Percentiles rank a stretch among this genome's conserved stretches.
Conservation (phyloP, 495 filamentous ascomycete genomes). For the Trichoderma gamsii region DNA sequence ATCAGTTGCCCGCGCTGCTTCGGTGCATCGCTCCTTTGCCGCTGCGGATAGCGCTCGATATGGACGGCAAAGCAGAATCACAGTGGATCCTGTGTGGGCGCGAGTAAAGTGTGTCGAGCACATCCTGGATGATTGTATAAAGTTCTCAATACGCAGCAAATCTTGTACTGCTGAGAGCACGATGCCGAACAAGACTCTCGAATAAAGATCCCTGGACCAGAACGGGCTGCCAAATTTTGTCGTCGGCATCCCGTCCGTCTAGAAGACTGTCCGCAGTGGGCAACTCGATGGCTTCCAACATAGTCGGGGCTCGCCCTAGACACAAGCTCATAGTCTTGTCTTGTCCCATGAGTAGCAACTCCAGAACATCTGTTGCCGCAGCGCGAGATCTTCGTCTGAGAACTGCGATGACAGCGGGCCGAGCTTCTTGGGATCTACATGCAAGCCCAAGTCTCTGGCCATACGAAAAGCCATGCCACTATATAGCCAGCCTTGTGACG, state of each 20-base stretch:
- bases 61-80: neutral
- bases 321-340: slow-evolving; percentile 26
- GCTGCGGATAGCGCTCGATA: neutral
- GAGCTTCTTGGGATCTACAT: neutral
- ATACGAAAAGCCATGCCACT: neutral
- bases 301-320: slow-evolving; percentile 23
- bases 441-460: neutral
- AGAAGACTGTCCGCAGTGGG: neutral
- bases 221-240: neutral
- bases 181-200: no score
- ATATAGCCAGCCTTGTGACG: neutral
- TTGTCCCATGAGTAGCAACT: slow-evolving; percentile 28
- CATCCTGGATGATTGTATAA: neutral
- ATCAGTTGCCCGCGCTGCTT: neutral
- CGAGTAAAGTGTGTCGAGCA: neutral
- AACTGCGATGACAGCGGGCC: slow-evolving; percentile 14
- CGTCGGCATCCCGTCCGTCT: neutral
- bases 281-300: neutral
- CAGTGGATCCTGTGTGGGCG: neutral
- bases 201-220: no score
- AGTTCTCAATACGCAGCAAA: neutral
- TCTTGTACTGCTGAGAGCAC: neutral
- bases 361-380: slow-evolving; percentile 29
- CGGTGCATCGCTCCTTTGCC: neutral
- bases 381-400: slow-evolving; percentile 24